A percentile compares a stretch with the other conserved stretches of the same genome.
These are phyloP conservation scores for Kickxella alabastrina DNA, from an alignment of 192 early-diverging fungal species.

Conservation along the genomic window DNA sequence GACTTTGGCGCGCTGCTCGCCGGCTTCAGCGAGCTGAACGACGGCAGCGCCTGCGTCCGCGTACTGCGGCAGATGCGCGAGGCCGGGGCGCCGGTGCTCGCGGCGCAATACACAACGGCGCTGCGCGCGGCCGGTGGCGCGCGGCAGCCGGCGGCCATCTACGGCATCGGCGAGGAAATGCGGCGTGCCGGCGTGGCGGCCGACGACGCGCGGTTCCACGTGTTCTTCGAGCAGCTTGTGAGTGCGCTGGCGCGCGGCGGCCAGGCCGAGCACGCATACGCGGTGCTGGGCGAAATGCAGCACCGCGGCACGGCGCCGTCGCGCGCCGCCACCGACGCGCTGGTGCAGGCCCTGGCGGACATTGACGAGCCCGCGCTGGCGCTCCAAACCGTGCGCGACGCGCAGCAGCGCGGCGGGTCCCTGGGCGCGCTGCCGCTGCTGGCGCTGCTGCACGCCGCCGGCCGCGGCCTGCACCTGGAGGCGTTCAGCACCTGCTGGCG, in stretches of 20 bases:
- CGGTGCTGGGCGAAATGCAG: conserved; percentile 20
- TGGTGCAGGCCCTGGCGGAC: conserved; percentile 14
- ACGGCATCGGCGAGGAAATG: conserved; percentile 29
- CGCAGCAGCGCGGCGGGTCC: conserved; percentile 2
- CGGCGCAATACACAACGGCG: conserved; percentile 28
- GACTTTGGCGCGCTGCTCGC: conserved; percentile 22
- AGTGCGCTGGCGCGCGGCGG: conserved; percentile 3
- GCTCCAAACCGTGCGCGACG: conserved; percentile 12
- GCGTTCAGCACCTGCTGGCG: conserved; percentile 15
- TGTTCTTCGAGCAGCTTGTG: conserved; percentile 22
- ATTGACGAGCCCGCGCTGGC: conserved; percentile 22
- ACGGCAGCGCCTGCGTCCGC: conserved; percentile 1
- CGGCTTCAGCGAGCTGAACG: conserved; percentile 15
- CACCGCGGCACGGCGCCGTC: neutral
- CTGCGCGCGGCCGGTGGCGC: conserved; percentile 6
- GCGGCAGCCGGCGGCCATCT: neutral
- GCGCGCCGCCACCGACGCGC: neutral
- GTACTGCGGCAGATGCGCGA: conserved; percentile 34
- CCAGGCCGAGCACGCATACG: conserved; percentile 26
- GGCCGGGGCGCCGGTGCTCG: neutral
- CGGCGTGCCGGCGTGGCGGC: conserved; percentile 12
- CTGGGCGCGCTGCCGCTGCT: conserved; percentile 5
- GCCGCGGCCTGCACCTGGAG: conserved; percentile 12
- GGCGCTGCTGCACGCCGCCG: conserved; percentile 15
- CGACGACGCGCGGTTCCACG: conserved; percentile 1